Conservation (phyloP, 2,329 filamentous ascomycete genomes). For the Aspergillus pseudonomiae region DNA sequence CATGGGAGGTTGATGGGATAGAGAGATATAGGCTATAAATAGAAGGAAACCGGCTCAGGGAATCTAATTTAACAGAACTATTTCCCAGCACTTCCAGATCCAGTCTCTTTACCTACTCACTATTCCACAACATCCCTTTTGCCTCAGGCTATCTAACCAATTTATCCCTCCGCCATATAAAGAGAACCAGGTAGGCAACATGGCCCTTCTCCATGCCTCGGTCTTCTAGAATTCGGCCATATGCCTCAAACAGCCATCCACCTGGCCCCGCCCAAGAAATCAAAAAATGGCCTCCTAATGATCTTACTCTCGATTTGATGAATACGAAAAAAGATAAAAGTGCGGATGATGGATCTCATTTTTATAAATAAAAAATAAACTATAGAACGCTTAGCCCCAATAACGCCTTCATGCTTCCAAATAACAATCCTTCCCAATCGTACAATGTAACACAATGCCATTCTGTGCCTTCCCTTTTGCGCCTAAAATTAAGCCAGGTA, state of each 20-base stretch:
- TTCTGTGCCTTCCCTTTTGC: not conserved
- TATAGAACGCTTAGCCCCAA: not conserved
- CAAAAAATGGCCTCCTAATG: too few species aligned
- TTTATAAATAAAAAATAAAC: not conserved
- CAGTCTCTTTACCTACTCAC: not conserved
- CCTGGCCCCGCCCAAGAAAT: not conserved
- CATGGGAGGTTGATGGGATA: not conserved
- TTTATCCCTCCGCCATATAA: accelerated
- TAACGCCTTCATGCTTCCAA: not conserved
- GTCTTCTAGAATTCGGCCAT: not conserved
- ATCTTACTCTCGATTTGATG: too few species aligned
- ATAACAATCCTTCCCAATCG: not conserved
- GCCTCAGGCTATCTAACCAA: too few species aligned
- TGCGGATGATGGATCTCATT: not conserved
- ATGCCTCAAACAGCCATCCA: not conserved
- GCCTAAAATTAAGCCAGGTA: not conserved
- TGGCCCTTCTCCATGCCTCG: too few species aligned
- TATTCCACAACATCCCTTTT: too few species aligned
- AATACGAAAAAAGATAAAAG: not conserved
- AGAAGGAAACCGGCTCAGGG: not conserved
- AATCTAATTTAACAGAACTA: not conserved
- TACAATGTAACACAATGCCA: not conserved
- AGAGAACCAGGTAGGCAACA: accelerated
- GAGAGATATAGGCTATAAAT: not conserved
- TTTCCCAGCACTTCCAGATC: not conserved